phyloP scores from a whole-genome alignment of 257 asterid species.

The Cruciata laevipes region DNA sequence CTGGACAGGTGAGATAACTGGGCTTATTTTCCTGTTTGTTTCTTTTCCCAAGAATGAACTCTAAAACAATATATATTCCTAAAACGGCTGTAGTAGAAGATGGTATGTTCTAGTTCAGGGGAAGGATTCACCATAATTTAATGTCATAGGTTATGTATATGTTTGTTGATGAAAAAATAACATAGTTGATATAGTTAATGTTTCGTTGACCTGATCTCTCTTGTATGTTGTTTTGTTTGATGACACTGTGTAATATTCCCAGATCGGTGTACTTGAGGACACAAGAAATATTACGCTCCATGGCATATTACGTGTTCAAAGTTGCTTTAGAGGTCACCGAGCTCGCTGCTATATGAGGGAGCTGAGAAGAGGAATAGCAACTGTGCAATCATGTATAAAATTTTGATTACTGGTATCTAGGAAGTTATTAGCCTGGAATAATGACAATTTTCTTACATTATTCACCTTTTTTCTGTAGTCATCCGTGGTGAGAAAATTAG shows the following conservation, averaged over 20 bases:
- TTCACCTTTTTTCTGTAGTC: constrained; percentile 43
- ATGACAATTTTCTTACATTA: background rate
- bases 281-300: constrained; percentile 89
- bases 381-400: constrained; percentile 75
- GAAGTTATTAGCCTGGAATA: background rate
- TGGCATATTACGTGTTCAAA: constrained; percentile 91
- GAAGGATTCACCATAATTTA: background rate
- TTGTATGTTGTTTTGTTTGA: background rate
- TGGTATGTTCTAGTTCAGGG: background rate
- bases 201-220: background rate
- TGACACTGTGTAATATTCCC: constrained; percentile 5
- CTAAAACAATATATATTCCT: background rate
- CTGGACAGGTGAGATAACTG: constrained; percentile 75
- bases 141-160: background rate
- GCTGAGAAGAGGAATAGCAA: constrained; percentile 50
- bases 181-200: background rate
- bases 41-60: background rate
- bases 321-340: constrained; percentile 94
- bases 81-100: background rate
- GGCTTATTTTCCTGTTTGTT: background rate
- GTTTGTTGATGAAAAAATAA: background rate
- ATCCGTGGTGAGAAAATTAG: constrained; percentile 81
- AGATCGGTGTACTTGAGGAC: constrained; percentile 97
- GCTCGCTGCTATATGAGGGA: constrained; percentile 63
- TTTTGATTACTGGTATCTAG: background rate